Evolutionary conservation across 371 early-diverging fungal genomes (phyloP).

Genomic region (Massospora cicadina): DNA sequence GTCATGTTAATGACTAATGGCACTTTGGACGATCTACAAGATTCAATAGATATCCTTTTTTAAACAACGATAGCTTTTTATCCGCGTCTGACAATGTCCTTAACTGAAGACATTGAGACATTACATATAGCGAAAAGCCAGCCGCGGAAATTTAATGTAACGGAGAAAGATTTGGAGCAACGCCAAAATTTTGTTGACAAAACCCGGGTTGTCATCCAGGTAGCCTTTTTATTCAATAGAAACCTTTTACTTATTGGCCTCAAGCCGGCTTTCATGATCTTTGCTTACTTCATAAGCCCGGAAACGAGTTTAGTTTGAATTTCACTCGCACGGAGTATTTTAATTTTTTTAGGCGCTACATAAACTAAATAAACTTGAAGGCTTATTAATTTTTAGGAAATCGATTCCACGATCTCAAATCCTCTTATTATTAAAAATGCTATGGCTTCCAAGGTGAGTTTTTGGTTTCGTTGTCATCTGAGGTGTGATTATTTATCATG

Average conservation of each 20-base stretch:
- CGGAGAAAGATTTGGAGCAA: not conserved
- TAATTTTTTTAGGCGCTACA: no score
- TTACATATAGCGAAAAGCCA: not conserved
- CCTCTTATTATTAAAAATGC: not conserved
- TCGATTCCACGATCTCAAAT: not conserved
- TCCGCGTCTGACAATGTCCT: no score
- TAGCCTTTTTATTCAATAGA: not conserved
- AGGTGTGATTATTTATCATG: no score
- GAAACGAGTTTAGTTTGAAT: no score
- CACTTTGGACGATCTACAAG: not conserved
- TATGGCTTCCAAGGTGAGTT: not conserved
- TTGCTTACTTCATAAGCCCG: no score
- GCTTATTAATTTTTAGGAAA: not conserved
- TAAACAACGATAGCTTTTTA: no score
- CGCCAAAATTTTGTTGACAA: not conserved
- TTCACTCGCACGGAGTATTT: no score
- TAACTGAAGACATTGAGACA: not conserved
- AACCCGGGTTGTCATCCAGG: not conserved
- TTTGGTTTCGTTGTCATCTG: no score
- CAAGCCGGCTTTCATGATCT: no score
- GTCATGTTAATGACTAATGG: not conserved
- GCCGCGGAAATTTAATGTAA: not conserved
- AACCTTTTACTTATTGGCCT: not conserved
- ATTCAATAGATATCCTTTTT: not conserved
- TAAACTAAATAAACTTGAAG: no score